Evolutionary conservation across 2,329 filamentous ascomycete genomes (phyloP).

Genomic region (Colletotrichum plurivorum): DNA sequence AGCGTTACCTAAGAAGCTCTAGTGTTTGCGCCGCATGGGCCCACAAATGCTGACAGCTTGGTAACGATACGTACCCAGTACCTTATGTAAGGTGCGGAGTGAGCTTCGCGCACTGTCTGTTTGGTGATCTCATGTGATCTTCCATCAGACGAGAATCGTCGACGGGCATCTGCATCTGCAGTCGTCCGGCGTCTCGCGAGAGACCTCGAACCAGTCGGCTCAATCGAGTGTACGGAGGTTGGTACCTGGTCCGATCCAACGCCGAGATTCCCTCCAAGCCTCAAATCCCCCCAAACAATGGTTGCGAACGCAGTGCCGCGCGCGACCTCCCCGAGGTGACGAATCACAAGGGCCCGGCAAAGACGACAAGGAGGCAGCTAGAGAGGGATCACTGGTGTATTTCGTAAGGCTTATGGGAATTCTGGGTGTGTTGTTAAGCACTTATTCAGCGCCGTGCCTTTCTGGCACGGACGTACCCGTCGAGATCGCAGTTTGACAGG

Average conservation of each 20-base stretch:
- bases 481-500: background rate
- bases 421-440: conserved; percentile 31
- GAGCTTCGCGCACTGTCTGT: too few relatives aligned
- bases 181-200: too few relatives aligned
- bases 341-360: background rate
- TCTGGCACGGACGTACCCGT: background rate
- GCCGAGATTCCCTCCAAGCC: too few relatives aligned
- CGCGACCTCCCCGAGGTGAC: background rate
- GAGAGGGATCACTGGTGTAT: conserved; percentile 14
- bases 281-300: too few relatives aligned
- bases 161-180: too few relatives aligned
- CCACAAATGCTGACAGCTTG: conserved; percentile 2
- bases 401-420: conserved; percentile 35
- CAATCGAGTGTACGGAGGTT: too few relatives aligned
- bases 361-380: too few relatives aligned
- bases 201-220: too few relatives aligned
- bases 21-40: background rate
- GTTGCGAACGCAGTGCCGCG: background rate
- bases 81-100: too few relatives aligned
- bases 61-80: too few relatives aligned
- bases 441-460: conserved; percentile 30
- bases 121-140: background rate
- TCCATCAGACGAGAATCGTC: too few relatives aligned
- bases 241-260: too few relatives aligned
- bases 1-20: background rate